phyloP scores from a whole-genome alignment of 1,139 yeast species.

The Petasospora fabianii region DNA sequence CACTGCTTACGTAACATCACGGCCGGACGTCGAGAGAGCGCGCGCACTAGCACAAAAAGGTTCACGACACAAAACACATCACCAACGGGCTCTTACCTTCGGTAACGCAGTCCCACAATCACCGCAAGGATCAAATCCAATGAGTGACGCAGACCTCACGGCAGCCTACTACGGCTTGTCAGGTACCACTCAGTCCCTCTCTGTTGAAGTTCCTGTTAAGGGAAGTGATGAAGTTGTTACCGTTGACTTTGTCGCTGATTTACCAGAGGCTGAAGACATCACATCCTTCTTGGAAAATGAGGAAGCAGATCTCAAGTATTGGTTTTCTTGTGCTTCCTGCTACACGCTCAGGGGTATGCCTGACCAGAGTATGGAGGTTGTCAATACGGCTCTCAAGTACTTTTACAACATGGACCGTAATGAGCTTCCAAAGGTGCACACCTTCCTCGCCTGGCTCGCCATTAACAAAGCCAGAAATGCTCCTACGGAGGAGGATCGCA shows the following conservation, averaged over 20 bases:
- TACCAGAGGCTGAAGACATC: slow-evolving; percentile 85
- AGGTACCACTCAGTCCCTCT: background rate
- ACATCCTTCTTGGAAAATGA: slow-evolving; percentile 76
- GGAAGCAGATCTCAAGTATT: slow-evolving; percentile 67
- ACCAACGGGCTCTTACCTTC: no score
- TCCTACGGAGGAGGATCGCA: slow-evolving; percentile 28
- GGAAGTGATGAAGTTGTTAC: slow-evolving; percentile 68
- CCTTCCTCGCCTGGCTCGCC: slow-evolving; percentile 73
- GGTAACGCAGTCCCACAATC: no score
- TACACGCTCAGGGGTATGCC: slow-evolving; percentile 62
- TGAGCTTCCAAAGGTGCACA: slow-evolving; percentile 44
- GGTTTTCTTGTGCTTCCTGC: slow-evolving; percentile 82
- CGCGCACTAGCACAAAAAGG: no score
- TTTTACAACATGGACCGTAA: slow-evolving; percentile 8
- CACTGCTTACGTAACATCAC: no score
- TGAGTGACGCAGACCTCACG: background rate
- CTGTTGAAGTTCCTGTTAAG: slow-evolving; percentile 61
- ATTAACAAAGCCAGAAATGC: slow-evolving; percentile 45
- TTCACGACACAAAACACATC: no score
- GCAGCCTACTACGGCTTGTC: background rate
- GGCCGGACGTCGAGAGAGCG: no score
- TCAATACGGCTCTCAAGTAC: slow-evolving; percentile 54
- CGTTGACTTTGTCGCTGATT: slow-evolving; percentile 62
- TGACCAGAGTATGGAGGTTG: slow-evolving; percentile 62
- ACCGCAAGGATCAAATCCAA: no score